Base-by-base conservation (phyloP, 805 yeast genomes). In the Brettanomyces naardenensis region DNA sequence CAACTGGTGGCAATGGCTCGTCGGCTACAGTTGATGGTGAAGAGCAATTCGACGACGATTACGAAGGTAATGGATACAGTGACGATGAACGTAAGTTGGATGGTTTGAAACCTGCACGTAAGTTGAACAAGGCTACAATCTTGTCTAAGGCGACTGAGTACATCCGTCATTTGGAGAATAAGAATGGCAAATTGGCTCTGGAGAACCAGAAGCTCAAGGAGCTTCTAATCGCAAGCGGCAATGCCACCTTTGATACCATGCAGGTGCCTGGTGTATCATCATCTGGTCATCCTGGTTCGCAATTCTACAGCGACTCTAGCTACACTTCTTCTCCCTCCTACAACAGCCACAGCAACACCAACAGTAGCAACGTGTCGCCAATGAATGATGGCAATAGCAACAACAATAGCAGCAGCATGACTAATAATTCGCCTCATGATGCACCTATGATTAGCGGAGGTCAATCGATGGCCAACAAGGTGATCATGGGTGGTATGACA, bases 101-200 rank as follows among this genome's bases (percentile, higher is more conserved):
- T 54, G 90, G 90, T 2, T 64, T 83, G 41, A 72, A 75, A 34
- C 89, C 90, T 0, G 90, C 94, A 4, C 69, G 74, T 44, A 83
- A 83, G 48, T 63, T 83, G 44, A 83, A 82, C 57, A 83, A 83
- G 53, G 92, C 90, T 3, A 76, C 84, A 13, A 81, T 83, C 34
- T 62, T 83, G 42, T 66, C 82, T 20, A 83, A 83, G 50, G 85
- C 90, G 1, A 76, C 83, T 3, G 92, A 83, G 54, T 83, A 83
- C 51, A 82, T 83, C 45, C 74, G 71, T 46, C 89, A 82, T 56
- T 65, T 83, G 55, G 88, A 83, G 46, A 56, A 58, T 44, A 80
- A 79, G 49, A 78, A 78, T 48, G 73, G 68, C 2, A 35, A 54
- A 1, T 64, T 78, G 44, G 61, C 50, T 39, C 57, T 57, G 19